Percentiles rank a stretch among this genome's conserved stretches.
phyloP scores from a whole-genome alignment of 1,284 basidiomycete genomes.

The Agaricales sp. region DNA sequence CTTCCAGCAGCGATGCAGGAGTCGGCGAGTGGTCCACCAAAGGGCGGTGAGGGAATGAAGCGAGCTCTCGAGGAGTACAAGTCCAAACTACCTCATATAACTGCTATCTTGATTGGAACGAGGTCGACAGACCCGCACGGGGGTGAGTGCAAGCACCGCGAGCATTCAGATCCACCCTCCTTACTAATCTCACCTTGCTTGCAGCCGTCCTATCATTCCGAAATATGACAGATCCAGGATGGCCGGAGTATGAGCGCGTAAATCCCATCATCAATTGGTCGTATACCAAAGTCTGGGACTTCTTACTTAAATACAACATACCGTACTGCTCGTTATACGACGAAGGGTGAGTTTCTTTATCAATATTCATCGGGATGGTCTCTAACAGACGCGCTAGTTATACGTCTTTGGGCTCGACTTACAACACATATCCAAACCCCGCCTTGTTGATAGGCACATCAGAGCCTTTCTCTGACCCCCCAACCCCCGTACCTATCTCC shows the following conservation, averaged over 20 bases:
- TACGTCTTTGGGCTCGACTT: constrained; percentile 92
- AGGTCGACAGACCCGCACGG: constrained; percentile 87
- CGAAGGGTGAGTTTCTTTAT: constrained; percentile 55
- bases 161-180: constrained; percentile 3
- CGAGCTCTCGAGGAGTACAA: constrained; percentile 74
- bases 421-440: constrained; percentile 91
- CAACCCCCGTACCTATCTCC: constrained; percentile 5
- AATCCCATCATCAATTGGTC: constrained; percentile 97
- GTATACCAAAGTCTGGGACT: constrained; percentile 86
- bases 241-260: constrained; percentile 86
- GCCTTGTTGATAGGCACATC: constrained; percentile 40
- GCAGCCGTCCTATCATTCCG: constrained; percentile 63
- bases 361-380: not conserved
- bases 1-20: too few species aligned
- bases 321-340: constrained; percentile 90
- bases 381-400: constrained; percentile 43
- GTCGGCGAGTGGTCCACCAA: constrained; percentile 7
- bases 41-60: constrained; percentile 62
- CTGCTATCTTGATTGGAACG: constrained; percentile 85
- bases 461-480: constrained; percentile 9
- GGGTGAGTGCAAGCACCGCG: constrained; percentile 38
- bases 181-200: constrained; percentile 4
- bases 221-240: constrained; percentile 77
- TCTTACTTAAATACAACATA: constrained; percentile 66
- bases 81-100: constrained; percentile 47